A percentile compares a stretch with the other conserved stretches of the same genome.
Evolutionary conservation across 169 alveolate species (phyloP).

Genomic region (Ichthyophthirius multifiliis): DNA sequence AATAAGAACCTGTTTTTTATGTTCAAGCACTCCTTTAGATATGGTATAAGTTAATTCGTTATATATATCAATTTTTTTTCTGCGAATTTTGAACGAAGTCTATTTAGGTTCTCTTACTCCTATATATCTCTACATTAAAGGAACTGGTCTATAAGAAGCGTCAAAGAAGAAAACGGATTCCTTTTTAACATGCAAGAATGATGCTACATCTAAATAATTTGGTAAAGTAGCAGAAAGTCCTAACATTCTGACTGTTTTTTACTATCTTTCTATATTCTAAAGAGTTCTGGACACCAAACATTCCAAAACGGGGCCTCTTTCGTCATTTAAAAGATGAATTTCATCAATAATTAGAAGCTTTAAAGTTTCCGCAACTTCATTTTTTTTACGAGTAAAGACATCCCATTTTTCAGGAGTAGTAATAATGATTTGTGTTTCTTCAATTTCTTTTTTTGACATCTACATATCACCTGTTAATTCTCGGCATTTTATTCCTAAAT

Average conservation of each 20-base stretch:
- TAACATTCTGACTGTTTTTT: conserved; percentile 86
- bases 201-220: conserved; percentile 86
- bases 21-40: conserved; percentile 54
- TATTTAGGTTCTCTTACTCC: conserved; percentile 71
- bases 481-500: conserved; percentile 65
- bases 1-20: conserved; percentile 75
- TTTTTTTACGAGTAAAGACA: conserved; percentile 84
- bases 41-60: conserved; percentile 63
- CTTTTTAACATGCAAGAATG: conserved; percentile 74
- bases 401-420: conserved; percentile 92
- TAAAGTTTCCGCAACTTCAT: conserved; percentile 70
- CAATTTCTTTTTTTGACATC: conserved; percentile 75
- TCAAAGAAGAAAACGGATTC: conserved; percentile 81
- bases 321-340: conserved; percentile 86
- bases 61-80: conserved; percentile 61
- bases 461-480: conserved; percentile 90
- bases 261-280: conserved; percentile 75
- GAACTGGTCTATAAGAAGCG: conserved; percentile 86
- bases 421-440: conserved; percentile 82
- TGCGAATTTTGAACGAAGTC: background rate
- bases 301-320: conserved; percentile 89
- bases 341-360: conserved; percentile 86
- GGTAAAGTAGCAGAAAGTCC: conserved; percentile 89
- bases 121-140: conserved; percentile 80
- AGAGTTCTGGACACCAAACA: conserved; percentile 85